Percentiles rank a stretch among this genome's conserved stretches.
Conservation (phyloP, 78 protist genomes). For the Planoprotostelium fungivorum region DNA sequence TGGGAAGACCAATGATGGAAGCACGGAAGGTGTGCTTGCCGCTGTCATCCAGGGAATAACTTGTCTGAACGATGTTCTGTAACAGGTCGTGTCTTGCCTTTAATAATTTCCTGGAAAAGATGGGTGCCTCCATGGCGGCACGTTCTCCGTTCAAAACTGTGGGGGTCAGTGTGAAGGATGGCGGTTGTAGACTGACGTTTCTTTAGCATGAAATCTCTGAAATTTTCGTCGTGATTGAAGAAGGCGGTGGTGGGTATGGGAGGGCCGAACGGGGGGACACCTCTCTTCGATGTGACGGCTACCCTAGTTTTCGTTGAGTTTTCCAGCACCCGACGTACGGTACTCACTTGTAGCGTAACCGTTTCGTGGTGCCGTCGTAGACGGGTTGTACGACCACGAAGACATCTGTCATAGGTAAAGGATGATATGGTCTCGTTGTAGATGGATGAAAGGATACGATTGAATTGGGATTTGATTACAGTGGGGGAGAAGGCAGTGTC, state of each 20-base stretch:
- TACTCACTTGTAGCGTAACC: not conserved
- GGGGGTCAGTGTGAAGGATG: not conserved
- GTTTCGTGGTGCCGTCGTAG: not conserved
- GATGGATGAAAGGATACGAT: constrained; percentile 12
- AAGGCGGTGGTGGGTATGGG: constrained; percentile 38
- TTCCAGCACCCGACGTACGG: not conserved
- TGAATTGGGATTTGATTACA: constrained; percentile 43
- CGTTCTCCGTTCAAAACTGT: not conserved
- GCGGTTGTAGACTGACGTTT: constrained; percentile 13
- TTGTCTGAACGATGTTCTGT: not conserved
- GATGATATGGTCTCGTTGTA: not conserved
- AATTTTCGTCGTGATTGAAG: constrained; percentile 36
- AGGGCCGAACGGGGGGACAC: constrained; percentile 50
- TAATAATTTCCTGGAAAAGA: not conserved
- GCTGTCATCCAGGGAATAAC: not conserved
- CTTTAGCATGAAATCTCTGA: constrained; percentile 37
- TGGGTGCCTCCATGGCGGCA: not conserved
- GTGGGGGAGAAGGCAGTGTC: constrained; percentile 34
- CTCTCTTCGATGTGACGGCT: constrained; percentile 34
- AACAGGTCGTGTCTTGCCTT: not conserved
- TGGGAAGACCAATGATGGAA: not conserved
- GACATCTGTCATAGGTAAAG: not conserved
- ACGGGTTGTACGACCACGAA: not conserved
- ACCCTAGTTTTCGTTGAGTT: constrained; percentile 3
- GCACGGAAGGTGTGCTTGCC: not conserved